phyloP scores from a whole-genome alignment of 1,139 yeast species.

The Taphrina deformans region DNA sequence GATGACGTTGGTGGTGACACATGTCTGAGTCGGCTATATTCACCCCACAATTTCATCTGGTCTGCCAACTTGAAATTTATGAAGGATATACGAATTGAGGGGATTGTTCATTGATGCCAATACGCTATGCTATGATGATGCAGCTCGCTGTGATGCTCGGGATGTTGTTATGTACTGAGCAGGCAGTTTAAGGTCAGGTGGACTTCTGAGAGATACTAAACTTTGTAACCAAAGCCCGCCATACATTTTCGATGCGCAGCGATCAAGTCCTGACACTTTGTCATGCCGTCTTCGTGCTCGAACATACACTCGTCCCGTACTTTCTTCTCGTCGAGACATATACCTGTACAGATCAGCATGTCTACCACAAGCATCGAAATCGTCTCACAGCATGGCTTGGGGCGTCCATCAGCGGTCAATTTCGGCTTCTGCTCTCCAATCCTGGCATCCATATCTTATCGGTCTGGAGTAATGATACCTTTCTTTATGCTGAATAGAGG shows the following conservation, averaged over 20 bases:
- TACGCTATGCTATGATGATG: not conserved
- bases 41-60: constrained; percentile 3
- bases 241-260: constrained; percentile 29
- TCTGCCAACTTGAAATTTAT: too few species aligned
- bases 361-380: too few species aligned
- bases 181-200: not conserved
- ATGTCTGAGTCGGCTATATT: not conserved
- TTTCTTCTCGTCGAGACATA: constrained; percentile 28
- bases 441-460: constrained; percentile 7
- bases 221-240: constrained; percentile 33
- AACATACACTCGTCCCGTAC: constrained; percentile 31
- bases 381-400: constrained; percentile 24
- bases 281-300: constrained; percentile 30
- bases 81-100: too few species aligned
- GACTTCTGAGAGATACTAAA: not conserved
- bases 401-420: constrained; percentile 32
- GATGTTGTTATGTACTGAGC: not conserved
- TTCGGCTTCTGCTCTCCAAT: constrained; percentile 29
- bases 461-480: not conserved
- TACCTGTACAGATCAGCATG: constrained; percentile 1
- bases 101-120: not conserved
- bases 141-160: not conserved
- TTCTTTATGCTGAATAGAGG: too few species aligned
- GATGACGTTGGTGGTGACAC: not conserved
- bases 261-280: constrained; percentile 22